Percentiles rank a stretch among this genome's conserved stretches.
phyloP scores from a whole-genome alignment of 2,329 filamentous ascomycete genomes.

The Venturia oleaginea region DNA sequence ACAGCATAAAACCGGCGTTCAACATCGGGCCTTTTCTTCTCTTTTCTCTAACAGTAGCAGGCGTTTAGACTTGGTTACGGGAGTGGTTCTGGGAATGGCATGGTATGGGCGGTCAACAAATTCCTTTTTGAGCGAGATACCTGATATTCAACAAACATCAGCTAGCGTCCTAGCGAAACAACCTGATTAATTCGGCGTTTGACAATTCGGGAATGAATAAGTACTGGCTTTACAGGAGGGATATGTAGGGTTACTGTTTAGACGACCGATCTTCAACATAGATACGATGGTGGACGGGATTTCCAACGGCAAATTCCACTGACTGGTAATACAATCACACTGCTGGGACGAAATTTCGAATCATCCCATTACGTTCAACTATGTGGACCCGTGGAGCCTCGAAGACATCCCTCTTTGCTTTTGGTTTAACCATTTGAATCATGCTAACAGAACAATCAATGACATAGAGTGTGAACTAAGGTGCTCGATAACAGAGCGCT shows the following conservation, averaged over 20 bases:
- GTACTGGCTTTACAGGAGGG: background rate
- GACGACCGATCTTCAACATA: slow-evolving; percentile 5
- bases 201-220: background rate
- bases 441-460: too few species aligned
- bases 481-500: too few species aligned
- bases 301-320: too few species aligned
- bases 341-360: too few species aligned
- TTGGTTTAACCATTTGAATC: too few species aligned
- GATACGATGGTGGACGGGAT: background rate
- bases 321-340: too few species aligned
- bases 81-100: background rate
- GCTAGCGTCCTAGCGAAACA: background rate
- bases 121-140: background rate
- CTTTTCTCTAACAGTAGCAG: background rate
- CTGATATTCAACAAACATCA: slow-evolving; percentile 4
- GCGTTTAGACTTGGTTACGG: background rate
- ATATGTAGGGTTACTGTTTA: background rate
- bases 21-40: background rate
- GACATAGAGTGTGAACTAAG: too few species aligned
- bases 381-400: too few species aligned
- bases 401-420: too few species aligned
- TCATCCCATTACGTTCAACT: too few species aligned
- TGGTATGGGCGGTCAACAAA: background rate
- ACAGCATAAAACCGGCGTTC: background rate
- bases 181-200: background rate